Percentiles rank a stretch among this genome's conserved stretches.
These are phyloP conservation scores for Cylindrotheca fusiformis DNA, from an alignment of 108 stramenopile species.

Conservation along the genomic window DNA sequence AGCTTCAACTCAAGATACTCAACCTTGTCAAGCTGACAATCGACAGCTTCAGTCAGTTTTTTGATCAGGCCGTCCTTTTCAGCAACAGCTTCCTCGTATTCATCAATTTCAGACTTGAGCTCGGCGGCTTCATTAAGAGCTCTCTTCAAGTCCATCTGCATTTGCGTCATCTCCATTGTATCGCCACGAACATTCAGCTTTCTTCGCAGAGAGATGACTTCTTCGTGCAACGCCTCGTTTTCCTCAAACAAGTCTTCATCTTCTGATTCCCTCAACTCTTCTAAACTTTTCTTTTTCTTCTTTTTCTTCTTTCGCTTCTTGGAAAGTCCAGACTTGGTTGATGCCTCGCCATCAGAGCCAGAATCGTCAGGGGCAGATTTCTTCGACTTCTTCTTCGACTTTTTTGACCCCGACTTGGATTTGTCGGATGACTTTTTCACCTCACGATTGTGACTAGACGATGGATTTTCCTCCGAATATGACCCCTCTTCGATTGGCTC, in stretches of 20 bases:
- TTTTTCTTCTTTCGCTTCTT: conserved; percentile 8
- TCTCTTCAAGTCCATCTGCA: conserved; percentile 14
- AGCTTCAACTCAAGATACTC: conserved; percentile 42
- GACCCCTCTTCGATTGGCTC: not conserved
- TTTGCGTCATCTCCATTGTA: conserved; percentile 4
- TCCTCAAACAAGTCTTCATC: conserved; percentile 15
- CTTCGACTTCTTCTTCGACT: conserved; percentile 20
- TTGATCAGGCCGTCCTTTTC: conserved; percentile 44
- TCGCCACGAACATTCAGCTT: conserved; percentile 4
- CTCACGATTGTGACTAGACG: not conserved
- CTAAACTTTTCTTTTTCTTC: conserved; percentile 5
- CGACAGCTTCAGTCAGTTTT: conserved; percentile 38
- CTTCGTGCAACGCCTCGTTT: conserved; percentile 25
- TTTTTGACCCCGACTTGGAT: not conserved
- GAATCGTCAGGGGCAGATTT: not conserved
- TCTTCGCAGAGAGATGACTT: conserved; percentile 18
- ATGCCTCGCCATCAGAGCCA: conserved; percentile 4
- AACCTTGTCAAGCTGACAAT: conserved; percentile 43
- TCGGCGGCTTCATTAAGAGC: conserved; percentile 32
- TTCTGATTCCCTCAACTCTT: conserved; percentile 8
- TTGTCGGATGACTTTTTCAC: not conserved
- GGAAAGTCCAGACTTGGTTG: conserved; percentile 1
- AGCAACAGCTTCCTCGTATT: conserved; percentile 47
- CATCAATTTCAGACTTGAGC: conserved; percentile 35
- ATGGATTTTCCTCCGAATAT: not conserved